Conservation (phyloP, 139 green algal species). For the Picochlorum sp. region DNA sequence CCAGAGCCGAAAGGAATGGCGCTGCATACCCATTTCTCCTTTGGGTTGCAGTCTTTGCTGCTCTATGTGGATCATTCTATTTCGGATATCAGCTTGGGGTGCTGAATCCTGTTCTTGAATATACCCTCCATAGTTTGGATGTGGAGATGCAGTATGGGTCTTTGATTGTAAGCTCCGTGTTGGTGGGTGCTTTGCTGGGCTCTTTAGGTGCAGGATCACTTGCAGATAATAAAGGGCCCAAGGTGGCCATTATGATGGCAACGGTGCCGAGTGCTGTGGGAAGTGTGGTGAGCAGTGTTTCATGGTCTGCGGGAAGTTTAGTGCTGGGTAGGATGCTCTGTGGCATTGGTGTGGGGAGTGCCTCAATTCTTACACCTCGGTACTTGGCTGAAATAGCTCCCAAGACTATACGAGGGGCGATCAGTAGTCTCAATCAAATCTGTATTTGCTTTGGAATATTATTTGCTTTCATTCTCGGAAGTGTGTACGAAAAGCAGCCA, state of each 20-base stretch:
- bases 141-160: conserved; percentile 29
- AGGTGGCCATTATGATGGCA: conserved; percentile 54
- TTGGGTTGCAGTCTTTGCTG: conserved; percentile 13
- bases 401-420: conserved; percentile 60
- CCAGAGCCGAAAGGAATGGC: too few relatives aligned
- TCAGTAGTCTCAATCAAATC: conserved; percentile 92
- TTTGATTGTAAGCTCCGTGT: conserved; percentile 66
- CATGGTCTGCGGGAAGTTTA: conserved; percentile 51
- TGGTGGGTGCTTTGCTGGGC: conserved; percentile 67
- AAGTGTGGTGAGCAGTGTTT: conserved; percentile 50
- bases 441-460: conserved; percentile 94
- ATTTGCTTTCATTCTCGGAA: conserved; percentile 54
- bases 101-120: conserved; percentile 45
- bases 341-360: conserved; percentile 85
- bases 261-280: conserved; percentile 62
- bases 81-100: conserved; percentile 55
- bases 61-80: conserved; percentile 29
- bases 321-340: conserved; percentile 66
- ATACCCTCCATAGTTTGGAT: conserved; percentile 27
- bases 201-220: conserved; percentile 52
- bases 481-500: conserved; percentile 38
- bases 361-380: conserved; percentile 79
- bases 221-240: conserved; percentile 63
- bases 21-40: conserved; percentile 21
- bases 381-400: conserved; percentile 62